These are phyloP conservation scores for Vinca minor DNA, from an alignment of 257 asterid genomes.

Conservation along the genomic window DNA sequence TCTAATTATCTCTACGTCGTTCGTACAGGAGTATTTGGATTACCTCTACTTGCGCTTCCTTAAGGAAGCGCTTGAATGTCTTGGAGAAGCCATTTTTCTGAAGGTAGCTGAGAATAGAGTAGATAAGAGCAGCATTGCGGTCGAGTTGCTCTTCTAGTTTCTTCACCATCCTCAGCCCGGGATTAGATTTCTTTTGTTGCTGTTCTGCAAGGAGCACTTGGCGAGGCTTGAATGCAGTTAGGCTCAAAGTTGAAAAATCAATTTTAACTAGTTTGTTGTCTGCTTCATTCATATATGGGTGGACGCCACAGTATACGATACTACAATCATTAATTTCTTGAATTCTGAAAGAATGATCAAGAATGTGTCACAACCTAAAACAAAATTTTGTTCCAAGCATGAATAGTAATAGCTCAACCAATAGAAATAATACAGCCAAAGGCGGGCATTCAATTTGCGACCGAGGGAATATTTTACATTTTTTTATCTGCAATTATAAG, in stretches of 20 bases:
- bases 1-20: neutral
- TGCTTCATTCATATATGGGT: neutral
- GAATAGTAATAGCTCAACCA: neutral
- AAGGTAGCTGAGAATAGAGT: constrained; percentile 22
- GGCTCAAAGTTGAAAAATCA: constrained; percentile 4
- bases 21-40: neutral
- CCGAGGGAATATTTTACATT: too few species aligned
- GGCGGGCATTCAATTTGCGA: too few species aligned
- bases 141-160: constrained; percentile 10
- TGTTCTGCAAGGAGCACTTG: constrained; percentile 27
- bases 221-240: constrained; percentile 27
- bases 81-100: constrained; percentile 23
- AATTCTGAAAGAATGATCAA: neutral
- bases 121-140: constrained; percentile 16
- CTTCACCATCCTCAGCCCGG: constrained; percentile 11
- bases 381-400: too few species aligned
- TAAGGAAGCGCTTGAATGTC: constrained; percentile 25
- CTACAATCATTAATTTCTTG: constrained; percentile 7
- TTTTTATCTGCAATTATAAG: neutral
- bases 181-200: neutral
- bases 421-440: too few species aligned
- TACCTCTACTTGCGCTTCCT: constrained; percentile 32
- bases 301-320: neutral
- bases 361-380: neutral
- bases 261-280: neutral